Base-by-base conservation (phyloP, 192 early-diverging fungal species). In the Backusella psychrophila region DNA sequence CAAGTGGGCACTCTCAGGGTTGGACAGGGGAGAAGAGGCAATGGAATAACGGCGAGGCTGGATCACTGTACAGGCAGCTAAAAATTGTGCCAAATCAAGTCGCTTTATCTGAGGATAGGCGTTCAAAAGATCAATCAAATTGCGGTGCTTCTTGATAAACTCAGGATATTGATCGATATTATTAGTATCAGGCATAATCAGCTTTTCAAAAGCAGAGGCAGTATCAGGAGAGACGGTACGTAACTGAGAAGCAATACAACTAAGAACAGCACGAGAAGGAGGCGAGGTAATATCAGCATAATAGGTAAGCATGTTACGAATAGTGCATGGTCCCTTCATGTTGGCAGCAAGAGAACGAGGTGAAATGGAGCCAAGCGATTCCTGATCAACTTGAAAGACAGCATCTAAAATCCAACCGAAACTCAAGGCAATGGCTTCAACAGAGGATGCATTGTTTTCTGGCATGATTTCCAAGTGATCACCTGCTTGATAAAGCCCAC, bases 11-110 rank as follows among this genome's bases (percentile, higher is more conserved):
- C 35, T 29, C 2, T 73, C 36, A 6, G 87, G 86, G 71, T 79
- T 53, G 2, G 79, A 77, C 49, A 89, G 44, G 0, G 90, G 92
- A 0, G 94, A 91, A 67, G 87, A 88, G 49, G 91, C 87, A n/a
- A 96, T 90, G 0, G 95, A 96, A 82, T 98, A 99, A 53, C 92
- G 91, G 39, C 97, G 91, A 33, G 97, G 95, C 69, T 87, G 86
- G 21, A 96, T 87, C 23, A 76, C 78, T 17, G 74, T 44, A 29
- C 86, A 78, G 11, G 77, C 49, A 36, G 79, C 73, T 72, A 89
- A 34, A 34, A 88, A 83, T 46, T 87, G 84, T 1, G 36, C 69
- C n/a, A 89, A 68, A 38, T 78, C 72, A 15, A 81, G 38, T 34
- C 74, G 44, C 4, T 78, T 77, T 44, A 81, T 69, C 8, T 81